Evolutionary conservation across 2,329 filamentous ascomycete species (phyloP).

Genomic region (Ophiocordyceps polyrhachis-furcata): DNA sequence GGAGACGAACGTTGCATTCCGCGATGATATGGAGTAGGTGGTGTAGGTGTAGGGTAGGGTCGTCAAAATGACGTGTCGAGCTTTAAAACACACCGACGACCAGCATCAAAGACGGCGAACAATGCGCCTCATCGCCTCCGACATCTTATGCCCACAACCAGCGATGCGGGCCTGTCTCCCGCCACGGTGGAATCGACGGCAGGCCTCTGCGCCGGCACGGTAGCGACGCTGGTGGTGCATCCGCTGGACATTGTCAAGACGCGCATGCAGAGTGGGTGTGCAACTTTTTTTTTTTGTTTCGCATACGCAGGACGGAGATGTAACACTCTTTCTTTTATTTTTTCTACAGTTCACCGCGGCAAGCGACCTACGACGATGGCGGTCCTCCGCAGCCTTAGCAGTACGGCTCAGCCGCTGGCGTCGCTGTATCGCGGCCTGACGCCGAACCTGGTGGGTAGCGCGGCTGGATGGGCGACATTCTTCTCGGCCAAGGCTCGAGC

Average conservation of each 20-base stretch:
- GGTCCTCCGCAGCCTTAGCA: slow-evolving; percentile 29
- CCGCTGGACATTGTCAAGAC: slow-evolving; percentile 95
- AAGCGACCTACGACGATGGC: slow-evolving; percentile 27
- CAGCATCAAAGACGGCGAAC: background rate
- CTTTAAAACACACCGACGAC: background rate
- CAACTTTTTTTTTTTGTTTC: slow-evolving; percentile 17
- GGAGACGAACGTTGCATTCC: too few relatives aligned
- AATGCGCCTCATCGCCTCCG: background rate
- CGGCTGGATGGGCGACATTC: slow-evolving; percentile 77
- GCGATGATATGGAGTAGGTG: too few relatives aligned
- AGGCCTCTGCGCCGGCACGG: slow-evolving; percentile 72
- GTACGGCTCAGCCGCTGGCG: slow-evolving; percentile 35
- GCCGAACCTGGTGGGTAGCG: slow-evolving; percentile 83
- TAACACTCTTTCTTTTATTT: too few relatives aligned
- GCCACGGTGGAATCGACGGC: slow-evolving; percentile 74
- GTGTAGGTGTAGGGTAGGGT: background rate
- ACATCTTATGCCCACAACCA: slow-evolving; percentile 25
- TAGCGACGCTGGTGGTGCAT: slow-evolving; percentile 74
- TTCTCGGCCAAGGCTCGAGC: slow-evolving; percentile 55
- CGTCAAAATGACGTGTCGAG: background rate
- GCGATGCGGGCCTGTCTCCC: slow-evolving; percentile 46
- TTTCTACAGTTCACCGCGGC: background rate
- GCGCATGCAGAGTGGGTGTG: slow-evolving; percentile 60
- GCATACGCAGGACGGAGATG: background rate
- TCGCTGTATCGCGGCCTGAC: slow-evolving; percentile 79